Conservation (phyloP, 1,139 yeast species). For the Williopsis jadinii region DNA sequence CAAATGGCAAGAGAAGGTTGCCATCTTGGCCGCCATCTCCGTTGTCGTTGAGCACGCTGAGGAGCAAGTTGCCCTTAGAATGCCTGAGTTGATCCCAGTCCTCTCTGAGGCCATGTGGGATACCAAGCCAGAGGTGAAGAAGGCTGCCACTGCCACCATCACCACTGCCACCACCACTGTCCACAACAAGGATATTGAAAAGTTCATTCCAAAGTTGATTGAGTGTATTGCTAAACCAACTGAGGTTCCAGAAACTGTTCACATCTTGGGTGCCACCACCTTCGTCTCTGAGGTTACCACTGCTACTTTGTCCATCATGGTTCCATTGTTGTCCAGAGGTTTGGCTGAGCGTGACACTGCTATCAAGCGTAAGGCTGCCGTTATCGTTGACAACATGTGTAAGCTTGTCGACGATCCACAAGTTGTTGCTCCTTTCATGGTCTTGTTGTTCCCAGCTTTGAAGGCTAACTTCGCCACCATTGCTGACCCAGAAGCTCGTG, state of each 20-base stretch:
- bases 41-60: conserved; percentile 92
- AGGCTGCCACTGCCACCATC: conserved; percentile 92
- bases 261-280: conserved; percentile 98
- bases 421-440: conserved; percentile 98
- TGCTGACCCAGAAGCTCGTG: conserved; percentile 99
- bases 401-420: conserved; percentile 99
- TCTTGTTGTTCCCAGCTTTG: conserved; percentile 91
- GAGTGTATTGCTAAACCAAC: conserved; percentile 95
- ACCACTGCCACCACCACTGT: conserved; percentile 95
- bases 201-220: conserved; percentile 96
- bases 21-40: conserved; percentile 77
- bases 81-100: conserved; percentile 98
- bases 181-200: conserved; percentile 98
- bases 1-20: conserved; percentile 98
- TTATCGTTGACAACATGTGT: conserved; percentile 99
- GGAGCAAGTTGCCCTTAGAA: conserved; percentile 93
- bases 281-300: conserved; percentile 99
- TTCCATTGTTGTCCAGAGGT: conserved; percentile 98
- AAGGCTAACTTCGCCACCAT: conserved; percentile 89
- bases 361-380: conserved; percentile 99
- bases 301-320: conserved; percentile 99
- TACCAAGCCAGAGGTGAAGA: conserved; percentile 97
- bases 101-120: conserved; percentile 99
- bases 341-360: conserved; percentile 99
- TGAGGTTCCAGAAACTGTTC: conserved; percentile 98